These are phyloP conservation scores for Rhodamnia argentea DNA, from an alignment of 345 rosid genomes.

Conservation along the genomic window DNA sequence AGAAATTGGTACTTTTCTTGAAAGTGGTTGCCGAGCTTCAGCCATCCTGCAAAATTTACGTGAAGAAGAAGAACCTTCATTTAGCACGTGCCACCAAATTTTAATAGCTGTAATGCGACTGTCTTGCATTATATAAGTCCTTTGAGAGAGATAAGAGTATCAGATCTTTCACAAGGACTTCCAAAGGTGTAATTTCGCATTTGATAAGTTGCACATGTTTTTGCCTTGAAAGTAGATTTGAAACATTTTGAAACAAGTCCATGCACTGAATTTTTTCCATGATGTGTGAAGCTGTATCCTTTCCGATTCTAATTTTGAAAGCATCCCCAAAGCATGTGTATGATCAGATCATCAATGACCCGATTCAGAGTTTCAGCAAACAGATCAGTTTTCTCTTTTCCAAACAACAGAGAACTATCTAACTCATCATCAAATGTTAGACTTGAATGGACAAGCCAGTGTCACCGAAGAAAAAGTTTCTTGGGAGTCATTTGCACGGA, in stretches of 20 bases:
- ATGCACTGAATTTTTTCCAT: not conserved
- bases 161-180: not conserved
- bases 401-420: not conserved
- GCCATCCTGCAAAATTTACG: slow-evolving; percentile 47
- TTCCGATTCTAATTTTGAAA: not conserved
- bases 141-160: not conserved
- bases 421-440: not conserved
- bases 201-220: not conserved
- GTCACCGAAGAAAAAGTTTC: not conserved
- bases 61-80: not conserved
- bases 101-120: not conserved
- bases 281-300: not conserved
- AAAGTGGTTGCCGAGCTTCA: slow-evolving; percentile 92
- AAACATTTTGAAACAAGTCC: not conserved
- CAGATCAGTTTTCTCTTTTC: not conserved
- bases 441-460: not conserved
- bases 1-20: slow-evolving; percentile 80
- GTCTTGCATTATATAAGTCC: not conserved
- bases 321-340: not conserved
- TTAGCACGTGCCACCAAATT: not conserved
- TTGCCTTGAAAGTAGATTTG: not conserved
- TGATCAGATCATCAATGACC: not conserved
- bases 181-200: not conserved
- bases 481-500: not conserved
- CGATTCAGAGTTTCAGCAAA: not conserved